Base-by-base conservation (phyloP, 495 filamentous ascomycete genomes). In the Neurospora sublineolata region DNA sequence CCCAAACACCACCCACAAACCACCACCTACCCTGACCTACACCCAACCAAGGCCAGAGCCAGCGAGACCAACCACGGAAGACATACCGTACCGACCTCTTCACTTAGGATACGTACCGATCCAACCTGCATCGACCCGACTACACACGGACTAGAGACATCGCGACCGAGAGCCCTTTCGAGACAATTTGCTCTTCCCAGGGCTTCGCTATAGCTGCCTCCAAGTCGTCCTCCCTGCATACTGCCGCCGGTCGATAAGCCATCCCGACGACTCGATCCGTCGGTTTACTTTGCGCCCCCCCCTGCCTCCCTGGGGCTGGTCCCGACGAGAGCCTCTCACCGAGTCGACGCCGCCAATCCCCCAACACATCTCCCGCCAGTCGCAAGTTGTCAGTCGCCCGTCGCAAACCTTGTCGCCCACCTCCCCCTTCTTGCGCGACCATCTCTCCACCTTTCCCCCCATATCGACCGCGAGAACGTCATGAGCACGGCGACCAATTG, bases 401-500 rank as follows among this genome's bases (percentile, higher is more conserved):
- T 64, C 52, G 52, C 52, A 36, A 64, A 33, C 52, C 52, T 64
- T 64, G 52, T 33, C 52, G 52, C 52, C 52, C 14, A 64, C 52
- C 12, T 60, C 27, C 52, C 52, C 27, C 52, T 64, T 64, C 52
- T 64, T 64, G 52, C 27, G 52, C 52, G 52, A 18, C 27, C 14
- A 33, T 64, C 52, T 64, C 52, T 64, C 52, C 52, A 64, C 27
- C 52, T 8, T 30, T 18, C 14, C 27, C 52, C 52, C 52, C 52
- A 33, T 64, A 14, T 64, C 52, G 52, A 33, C 27, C 52, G 52
- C 52, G 52, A 64, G 27, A 64, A 27, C 52, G 52, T 64, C 52
- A 64, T 64, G 52, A 64, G 7, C 52, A 75, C 71, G 75, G 75
- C 77, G 79, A 77, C 82, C 82, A 73, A 78, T 76, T 84, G 79